A percentile compares a stretch with the other conserved stretches of the same genome.
Evolutionary conservation across 331 rosid genomes (phyloP).

Genomic region (Malus hybrid): DNA sequence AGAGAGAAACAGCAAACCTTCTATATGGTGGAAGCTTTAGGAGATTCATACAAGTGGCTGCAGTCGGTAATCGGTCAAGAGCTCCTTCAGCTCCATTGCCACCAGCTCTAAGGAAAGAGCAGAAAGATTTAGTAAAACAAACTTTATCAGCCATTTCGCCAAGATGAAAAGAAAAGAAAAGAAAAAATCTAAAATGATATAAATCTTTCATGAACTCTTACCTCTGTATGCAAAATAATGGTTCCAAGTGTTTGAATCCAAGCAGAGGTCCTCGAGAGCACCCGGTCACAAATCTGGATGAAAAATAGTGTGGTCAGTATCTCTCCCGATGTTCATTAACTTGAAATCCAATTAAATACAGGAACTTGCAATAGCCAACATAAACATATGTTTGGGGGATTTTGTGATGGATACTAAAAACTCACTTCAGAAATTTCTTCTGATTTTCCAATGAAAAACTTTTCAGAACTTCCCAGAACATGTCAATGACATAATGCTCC

Average conservation of each 20-base stretch:
- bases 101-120: conserved; percentile 52
- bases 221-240: conserved; percentile 92
- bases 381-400: not conserved
- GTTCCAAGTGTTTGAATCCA: conserved; percentile 86
- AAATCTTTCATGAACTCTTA: conserved; percentile 10
- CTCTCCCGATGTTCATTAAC: conserved; percentile 9
- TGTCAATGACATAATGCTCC: conserved; percentile 85
- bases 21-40: conserved; percentile 93
- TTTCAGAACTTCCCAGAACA: conserved; percentile 93
- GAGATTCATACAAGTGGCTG: conserved; percentile 99
- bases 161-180: not conserved
- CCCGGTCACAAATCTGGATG: conserved; percentile 85
- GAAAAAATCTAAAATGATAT: not conserved
- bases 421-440: conserved; percentile 86
- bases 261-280: conserved; percentile 99
- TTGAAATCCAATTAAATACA: conserved; percentile 4
- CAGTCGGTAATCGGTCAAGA: conserved; percentile 79
- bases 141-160: not conserved
- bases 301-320: conserved; percentile 9
- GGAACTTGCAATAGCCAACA: not conserved
- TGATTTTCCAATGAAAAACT: conserved; percentile 78
- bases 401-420: not conserved
- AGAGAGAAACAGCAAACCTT: conserved; percentile 41
- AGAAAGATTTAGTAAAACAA: not conserved
- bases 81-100: conserved; percentile 87